phyloP scores from a whole-genome alignment of 192 early-diverging fungal species.

The Piromyces sp. region DNA sequence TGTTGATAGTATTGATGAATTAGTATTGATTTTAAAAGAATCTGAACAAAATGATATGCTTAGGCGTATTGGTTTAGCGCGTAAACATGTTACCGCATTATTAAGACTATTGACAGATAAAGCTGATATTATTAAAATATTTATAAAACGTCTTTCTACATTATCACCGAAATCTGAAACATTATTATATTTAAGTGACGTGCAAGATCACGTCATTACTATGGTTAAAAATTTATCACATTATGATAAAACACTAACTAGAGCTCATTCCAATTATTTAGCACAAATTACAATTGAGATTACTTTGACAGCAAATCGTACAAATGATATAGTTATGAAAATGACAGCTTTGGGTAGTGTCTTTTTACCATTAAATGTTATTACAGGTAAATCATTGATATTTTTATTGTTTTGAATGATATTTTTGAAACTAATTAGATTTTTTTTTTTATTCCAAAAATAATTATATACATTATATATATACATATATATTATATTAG shows the following conservation, averaged over 20 bases:
- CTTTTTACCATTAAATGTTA: neutral
- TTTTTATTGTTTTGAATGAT: too few species aligned
- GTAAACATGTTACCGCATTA: conserved; percentile 55
- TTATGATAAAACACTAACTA: conserved; percentile 52
- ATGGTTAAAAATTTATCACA: conserved; percentile 48
- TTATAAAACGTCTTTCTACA: conserved; percentile 32
- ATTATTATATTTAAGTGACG: conserved; percentile 55
- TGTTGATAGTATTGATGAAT: conserved; percentile 87
- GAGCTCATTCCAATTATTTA: conserved; percentile 65
- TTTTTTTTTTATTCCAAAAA: too few species aligned
- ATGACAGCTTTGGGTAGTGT: neutral
- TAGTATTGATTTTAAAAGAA: conserved; percentile 81
- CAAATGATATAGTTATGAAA: neutral
- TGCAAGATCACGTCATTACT: conserved; percentile 55
- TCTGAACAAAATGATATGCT: conserved; percentile 60
- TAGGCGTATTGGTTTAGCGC: conserved; percentile 47
- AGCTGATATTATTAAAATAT: conserved; percentile 48
- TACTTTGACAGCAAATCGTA: conserved; percentile 12
- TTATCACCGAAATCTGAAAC: conserved; percentile 19
- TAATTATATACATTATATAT: neutral
- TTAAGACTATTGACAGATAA: conserved; percentile 47
- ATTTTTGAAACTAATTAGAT: too few species aligned
- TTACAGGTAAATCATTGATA: neutral
- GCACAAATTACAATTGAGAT: conserved; percentile 62
- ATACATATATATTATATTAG: neutral